Conservation (phyloP, 1,284 basidiomycete genomes). For the Marasmius sp. region DNA sequence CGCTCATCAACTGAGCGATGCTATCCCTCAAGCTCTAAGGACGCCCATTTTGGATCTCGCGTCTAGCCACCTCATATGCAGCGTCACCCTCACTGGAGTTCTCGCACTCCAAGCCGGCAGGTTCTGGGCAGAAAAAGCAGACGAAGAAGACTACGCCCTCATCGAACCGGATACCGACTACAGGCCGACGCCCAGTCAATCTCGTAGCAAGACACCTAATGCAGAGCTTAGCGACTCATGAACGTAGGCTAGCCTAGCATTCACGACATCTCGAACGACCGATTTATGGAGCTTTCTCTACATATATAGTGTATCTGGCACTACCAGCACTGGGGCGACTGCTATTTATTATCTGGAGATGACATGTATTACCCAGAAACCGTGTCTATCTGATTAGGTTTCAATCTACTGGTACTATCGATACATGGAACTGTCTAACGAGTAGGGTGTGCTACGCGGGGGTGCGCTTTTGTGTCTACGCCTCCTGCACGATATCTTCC, state of each 20-base stretch:
- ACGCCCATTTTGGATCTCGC: slow-evolving; percentile 71
- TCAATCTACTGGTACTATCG: neutral
- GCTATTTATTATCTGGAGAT: neutral
- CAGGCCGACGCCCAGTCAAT: slow-evolving; percentile 17
- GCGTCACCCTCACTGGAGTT: slow-evolving; percentile 79
- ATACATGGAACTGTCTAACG: neutral
- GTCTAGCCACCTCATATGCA: slow-evolving; percentile 78
- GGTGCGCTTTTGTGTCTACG: slow-evolving; percentile 1
- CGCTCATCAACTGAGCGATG: slow-evolving; percentile 41
- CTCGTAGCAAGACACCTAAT: slow-evolving; percentile 36
- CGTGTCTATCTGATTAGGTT: neutral
- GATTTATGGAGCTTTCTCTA: too few species aligned
- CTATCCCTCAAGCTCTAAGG: slow-evolving; percentile 57
- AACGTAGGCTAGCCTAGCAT: slow-evolving; percentile 4
- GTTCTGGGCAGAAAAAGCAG: slow-evolving; percentile 75
- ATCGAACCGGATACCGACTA: slow-evolving; percentile 4
- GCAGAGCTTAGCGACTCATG: slow-evolving; percentile 17
- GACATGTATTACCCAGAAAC: neutral
- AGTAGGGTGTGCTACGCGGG: too few species aligned
- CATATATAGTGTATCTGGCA: slow-evolving; percentile 3
- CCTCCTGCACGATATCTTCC: slow-evolving; percentile 83
- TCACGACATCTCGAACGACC: too few species aligned
- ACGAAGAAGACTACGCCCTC: slow-evolving; percentile 39
- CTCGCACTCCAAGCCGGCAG: slow-evolving; percentile 76
- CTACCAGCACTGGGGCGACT: slow-evolving; percentile 5